phyloP scores from a whole-genome alignment of 257 asterid genomes.

The Petunia axillaris region DNA sequence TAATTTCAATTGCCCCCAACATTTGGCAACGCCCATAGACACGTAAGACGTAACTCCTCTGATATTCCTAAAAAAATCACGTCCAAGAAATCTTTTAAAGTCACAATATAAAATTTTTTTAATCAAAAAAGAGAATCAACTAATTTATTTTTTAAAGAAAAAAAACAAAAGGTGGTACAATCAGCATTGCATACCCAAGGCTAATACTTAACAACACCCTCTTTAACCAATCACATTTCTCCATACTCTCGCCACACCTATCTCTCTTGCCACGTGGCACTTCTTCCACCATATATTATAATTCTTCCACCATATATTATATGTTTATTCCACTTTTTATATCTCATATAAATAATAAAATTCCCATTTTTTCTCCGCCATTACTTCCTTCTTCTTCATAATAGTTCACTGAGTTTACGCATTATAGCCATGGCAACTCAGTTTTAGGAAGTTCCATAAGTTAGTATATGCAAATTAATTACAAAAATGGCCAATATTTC shows the following conservation, averaged over 20 bases:
- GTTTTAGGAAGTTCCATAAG: not conserved
- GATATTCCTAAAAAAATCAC: too few species aligned
- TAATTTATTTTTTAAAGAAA: not conserved
- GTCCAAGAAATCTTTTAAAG: too few species aligned
- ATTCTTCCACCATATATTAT: constrained; percentile 42
- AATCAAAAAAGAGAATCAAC: not conserved
- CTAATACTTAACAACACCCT: not conserved
- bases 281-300: constrained; percentile 42
- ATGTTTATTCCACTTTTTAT: not conserved
- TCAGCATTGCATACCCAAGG: not conserved
- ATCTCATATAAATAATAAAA: not conserved
- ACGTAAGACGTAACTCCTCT: too few species aligned
- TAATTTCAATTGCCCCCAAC: too few species aligned
- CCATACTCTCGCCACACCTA: constrained; percentile 22
- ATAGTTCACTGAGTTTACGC: not conserved
- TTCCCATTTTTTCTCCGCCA: constrained; percentile 37
- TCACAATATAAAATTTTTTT: too few species aligned
- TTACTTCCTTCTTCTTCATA: constrained; percentile 13
- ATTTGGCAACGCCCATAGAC: too few species aligned
- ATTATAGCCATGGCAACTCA: not conserved
- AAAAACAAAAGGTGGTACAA: not conserved
- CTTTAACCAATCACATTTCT: constrained; percentile 14
- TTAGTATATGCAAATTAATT: not conserved
- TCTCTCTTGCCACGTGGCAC: constrained; percentile 45
- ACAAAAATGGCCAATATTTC: constrained; percentile 49